Percentiles rank a stretch among this genome's conserved stretches.
These are phyloP conservation scores for Sabuloglossum arenarium DNA, from an alignment of 495 filamentous ascomycete species.

Conservation along the genomic window DNA sequence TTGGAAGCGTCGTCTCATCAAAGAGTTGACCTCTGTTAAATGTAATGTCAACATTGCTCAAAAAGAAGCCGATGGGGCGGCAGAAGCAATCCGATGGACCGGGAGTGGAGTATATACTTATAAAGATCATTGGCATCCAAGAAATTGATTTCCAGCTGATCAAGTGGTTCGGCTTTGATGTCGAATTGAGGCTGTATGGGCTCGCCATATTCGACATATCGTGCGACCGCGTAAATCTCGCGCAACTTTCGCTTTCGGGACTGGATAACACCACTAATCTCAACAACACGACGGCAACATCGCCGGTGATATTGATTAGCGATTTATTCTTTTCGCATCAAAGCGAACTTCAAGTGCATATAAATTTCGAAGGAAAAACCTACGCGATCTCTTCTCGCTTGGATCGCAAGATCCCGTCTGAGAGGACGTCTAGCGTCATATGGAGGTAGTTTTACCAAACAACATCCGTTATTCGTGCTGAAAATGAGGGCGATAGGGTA, in stretches of 20 bases:
- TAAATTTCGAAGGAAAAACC: constrained; percentile 14
- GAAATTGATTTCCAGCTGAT: constrained; percentile 34
- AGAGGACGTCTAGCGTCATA: constrained; percentile 25
- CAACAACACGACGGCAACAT: constrained; percentile 16
- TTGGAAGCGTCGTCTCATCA: constrained; percentile 47
- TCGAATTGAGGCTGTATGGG: constrained; percentile 21
- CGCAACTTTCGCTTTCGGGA: constrained; percentile 70
- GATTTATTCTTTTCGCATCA: constrained; percentile 16
- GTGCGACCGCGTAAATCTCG: constrained; percentile 48
- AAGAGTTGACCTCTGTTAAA: constrained; percentile 45
- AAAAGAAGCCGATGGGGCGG: not conserved
- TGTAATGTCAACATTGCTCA: constrained; percentile 13
- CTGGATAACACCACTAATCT: constrained; percentile 42
- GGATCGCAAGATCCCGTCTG: constrained; percentile 33
- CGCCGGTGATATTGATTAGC: constrained; percentile 11
- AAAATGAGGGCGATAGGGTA: constrained; percentile 23
- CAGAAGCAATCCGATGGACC: constrained; percentile 1
- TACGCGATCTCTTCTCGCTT: constrained; percentile 44
- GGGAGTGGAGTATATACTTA: constrained; percentile 34
- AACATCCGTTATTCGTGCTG: constrained; percentile 38
- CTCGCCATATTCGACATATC: constrained; percentile 18
- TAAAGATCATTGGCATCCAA: constrained; percentile 54
- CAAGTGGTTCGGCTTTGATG: constrained; percentile 27
- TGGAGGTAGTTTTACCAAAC: constrained; percentile 25
- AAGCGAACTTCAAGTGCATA: constrained; percentile 9